A percentile compares a stretch with the other conserved stretches of the same genome.
Evolutionary conservation across 257 asterid genomes (phyloP).

Genomic region (Orobanche coerulescens): DNA sequence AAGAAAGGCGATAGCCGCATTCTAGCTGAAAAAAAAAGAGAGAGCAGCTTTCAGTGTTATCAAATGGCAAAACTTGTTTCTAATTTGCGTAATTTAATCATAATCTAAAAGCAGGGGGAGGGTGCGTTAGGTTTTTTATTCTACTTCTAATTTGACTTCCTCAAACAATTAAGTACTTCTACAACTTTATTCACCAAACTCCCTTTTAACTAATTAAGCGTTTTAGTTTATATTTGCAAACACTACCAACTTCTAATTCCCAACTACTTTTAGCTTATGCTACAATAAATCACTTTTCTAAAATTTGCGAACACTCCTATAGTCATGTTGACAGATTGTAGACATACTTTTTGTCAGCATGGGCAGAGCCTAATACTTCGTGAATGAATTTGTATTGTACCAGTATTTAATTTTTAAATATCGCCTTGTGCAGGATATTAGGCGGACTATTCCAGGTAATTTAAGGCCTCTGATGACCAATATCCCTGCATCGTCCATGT

Average conservation of each 20-base stretch:
- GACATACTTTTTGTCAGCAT: not conserved
- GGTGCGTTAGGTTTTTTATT: not conserved
- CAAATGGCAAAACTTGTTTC: too few species aligned
- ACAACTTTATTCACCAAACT: too few species aligned
- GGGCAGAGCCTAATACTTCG: too few species aligned
- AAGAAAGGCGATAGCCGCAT: not conserved
- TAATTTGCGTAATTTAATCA: not conserved
- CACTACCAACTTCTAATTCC: not conserved
- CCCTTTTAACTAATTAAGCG: too few species aligned
- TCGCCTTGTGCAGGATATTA: constrained; percentile 57
- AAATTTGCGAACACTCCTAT: not conserved
- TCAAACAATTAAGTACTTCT: not conserved
- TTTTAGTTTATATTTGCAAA: not conserved
- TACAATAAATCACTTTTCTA: not conserved
- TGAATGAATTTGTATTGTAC: not conserved
- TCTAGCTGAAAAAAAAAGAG: not conserved
- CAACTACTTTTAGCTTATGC: not conserved
- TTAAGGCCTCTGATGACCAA: constrained; percentile 79
- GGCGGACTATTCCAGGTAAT: constrained; percentile 76
- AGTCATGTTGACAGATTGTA: not conserved
- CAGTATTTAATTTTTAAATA: not conserved
- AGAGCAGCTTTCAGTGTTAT: too few species aligned
- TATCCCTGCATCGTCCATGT: constrained; percentile 90
- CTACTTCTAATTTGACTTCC: not conserved
- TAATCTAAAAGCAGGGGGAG: not conserved